phyloP scores from a whole-genome alignment of 2,329 filamentous ascomycete species.

The Decorospora gaudefroyi region DNA sequence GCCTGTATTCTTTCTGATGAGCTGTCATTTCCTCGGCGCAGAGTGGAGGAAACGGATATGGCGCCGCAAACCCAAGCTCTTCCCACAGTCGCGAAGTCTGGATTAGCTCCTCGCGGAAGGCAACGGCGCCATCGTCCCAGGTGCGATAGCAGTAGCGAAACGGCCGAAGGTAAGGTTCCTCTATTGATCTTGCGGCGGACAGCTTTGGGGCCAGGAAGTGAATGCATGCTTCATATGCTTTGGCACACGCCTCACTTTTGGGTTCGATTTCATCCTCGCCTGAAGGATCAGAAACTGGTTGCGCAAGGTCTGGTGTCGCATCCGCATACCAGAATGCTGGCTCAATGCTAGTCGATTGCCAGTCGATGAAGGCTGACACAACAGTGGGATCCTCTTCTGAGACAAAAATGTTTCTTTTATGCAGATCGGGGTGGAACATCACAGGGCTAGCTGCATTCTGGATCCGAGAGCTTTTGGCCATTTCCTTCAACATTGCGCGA shows the following conservation, averaged over 20 bases:
- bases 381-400: conserved; percentile 46
- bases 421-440: conserved; percentile 50
- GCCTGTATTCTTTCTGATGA: conserved; percentile 39
- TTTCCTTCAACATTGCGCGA: conserved; percentile 36
- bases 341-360: conserved; percentile 50
- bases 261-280: conserved; percentile 19
- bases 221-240: conserved; percentile 43
- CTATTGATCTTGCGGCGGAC: conserved; percentile 37
- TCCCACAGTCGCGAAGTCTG: conserved; percentile 46
- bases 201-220: conserved; percentile 42
- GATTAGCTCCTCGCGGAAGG: conserved; percentile 50
- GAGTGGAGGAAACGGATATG: conserved; percentile 42
- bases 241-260: conserved; percentile 36
- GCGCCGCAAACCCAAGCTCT: conserved; percentile 46
- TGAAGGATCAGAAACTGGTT: conserved; percentile 24
- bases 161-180: conserved; percentile 46
- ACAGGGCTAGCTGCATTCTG: conserved; percentile 35
- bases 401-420: conserved; percentile 53
- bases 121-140: conserved; percentile 50
- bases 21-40: conserved; percentile 28
- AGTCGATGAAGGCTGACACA: conserved; percentile 51
- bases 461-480: conserved; percentile 36
- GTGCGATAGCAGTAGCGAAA: conserved; percentile 50
- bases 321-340: conserved; percentile 49
- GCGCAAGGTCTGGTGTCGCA: conserved; percentile 49